These are phyloP conservation scores for Odontarrhena argentea DNA, from an alignment of 345 rosid species.

Conservation along the genomic window DNA sequence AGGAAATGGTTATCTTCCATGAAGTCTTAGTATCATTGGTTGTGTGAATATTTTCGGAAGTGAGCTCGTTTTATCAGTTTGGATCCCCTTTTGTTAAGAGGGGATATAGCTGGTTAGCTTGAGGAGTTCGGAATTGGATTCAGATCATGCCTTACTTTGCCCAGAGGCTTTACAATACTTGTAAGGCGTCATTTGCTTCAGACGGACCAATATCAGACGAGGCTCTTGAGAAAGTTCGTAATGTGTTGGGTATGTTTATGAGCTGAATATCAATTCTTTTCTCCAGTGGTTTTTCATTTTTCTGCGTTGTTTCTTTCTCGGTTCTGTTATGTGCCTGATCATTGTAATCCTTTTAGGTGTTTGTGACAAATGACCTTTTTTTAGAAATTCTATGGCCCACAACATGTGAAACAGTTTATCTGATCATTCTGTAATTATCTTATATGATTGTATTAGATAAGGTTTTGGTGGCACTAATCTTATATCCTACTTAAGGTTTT, in stretches of 20 bases:
- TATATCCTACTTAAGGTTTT: slow-evolving; percentile 11
- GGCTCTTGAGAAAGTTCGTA: slow-evolving; percentile 66
- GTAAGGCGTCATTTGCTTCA: slow-evolving; percentile 69
- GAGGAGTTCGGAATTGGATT: slow-evolving; percentile 44
- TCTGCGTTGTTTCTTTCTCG: not conserved
- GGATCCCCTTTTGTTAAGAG: slow-evolving; percentile 1
- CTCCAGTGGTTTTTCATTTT: not conserved
- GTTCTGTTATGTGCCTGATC: not conserved
- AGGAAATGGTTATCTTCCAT: slow-evolving; percentile 13
- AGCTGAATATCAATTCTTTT: slow-evolving; percentile 8
- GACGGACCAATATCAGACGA: slow-evolving; percentile 77
- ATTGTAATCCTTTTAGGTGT: not conserved
- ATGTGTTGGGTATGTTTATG: slow-evolving; percentile 66
- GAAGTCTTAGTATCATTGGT: slow-evolving; percentile 23
- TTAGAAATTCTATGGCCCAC: slow-evolving; percentile 9
- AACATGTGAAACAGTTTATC: slow-evolving; percentile 20
- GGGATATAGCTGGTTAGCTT: slow-evolving; percentile 1
- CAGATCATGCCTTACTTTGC: slow-evolving; percentile 70
- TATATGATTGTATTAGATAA: slow-evolving; percentile 23
- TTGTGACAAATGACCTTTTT: not conserved
- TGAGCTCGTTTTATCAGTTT: not conserved
- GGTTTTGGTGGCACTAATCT: slow-evolving; percentile 19
- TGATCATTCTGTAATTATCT: slow-evolving; percentile 32
- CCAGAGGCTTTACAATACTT: slow-evolving; percentile 77
- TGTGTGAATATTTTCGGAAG: not conserved